These are phyloP conservation scores for Colletotrichum sp. DNA, from an alignment of 2,329 filamentous ascomycete genomes.

Conservation along the genomic window DNA sequence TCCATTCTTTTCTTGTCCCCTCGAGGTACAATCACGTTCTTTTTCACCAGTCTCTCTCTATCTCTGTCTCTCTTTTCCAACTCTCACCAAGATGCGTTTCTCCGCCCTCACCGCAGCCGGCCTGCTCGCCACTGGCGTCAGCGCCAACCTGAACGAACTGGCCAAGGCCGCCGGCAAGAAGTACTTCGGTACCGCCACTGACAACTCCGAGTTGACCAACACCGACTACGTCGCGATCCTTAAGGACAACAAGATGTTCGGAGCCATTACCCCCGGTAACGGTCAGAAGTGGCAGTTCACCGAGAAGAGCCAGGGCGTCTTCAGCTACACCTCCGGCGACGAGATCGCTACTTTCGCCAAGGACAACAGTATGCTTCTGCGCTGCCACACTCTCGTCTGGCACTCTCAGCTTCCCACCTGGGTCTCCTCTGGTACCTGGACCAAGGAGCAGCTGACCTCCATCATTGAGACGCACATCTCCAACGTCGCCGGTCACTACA, in stretches of 20 bases:
- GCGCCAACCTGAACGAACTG: slow-evolving; percentile 39
- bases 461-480: slow-evolving; percentile 58
- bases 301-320: slow-evolving; percentile 60
- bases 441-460: slow-evolving; percentile 25
- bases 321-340: slow-evolving; percentile 64
- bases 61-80: neutral
- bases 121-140: slow-evolving; percentile 15
- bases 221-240: slow-evolving; percentile 58
- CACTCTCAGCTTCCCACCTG: slow-evolving; percentile 53
- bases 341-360: slow-evolving; percentile 50
- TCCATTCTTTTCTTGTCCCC: neutral
- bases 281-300: slow-evolving; percentile 68
- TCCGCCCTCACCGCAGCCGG: slow-evolving; percentile 13
- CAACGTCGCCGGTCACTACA: slow-evolving; percentile 47
- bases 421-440: slow-evolving; percentile 45
- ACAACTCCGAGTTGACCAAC: slow-evolving; percentile 58
- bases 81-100: slow-evolving; percentile 2
- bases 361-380: slow-evolving; percentile 32
- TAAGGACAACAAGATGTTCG: slow-evolving; percentile 64
- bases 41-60: neutral
- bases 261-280: slow-evolving; percentile 69
- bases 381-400: slow-evolving; percentile 55
- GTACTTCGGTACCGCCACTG: slow-evolving; percentile 71
- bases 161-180: slow-evolving; percentile 32
- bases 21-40: neutral